These are phyloP conservation scores for Rhodotorula toruloides DNA, from an alignment of 768 basidiomycete species.

Conservation along the genomic window DNA sequence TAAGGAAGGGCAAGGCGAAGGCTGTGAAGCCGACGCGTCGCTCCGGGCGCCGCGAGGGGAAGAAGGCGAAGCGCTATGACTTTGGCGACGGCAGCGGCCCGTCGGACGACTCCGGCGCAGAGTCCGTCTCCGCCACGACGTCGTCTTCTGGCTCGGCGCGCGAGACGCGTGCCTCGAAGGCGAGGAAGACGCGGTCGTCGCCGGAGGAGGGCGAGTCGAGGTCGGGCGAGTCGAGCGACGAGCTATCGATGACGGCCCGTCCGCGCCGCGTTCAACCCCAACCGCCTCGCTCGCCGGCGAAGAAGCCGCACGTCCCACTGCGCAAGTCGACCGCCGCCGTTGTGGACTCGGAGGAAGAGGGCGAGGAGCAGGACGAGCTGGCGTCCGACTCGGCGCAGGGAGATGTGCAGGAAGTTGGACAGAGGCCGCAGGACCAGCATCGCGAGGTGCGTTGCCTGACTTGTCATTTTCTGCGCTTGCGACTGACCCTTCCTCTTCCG, in stretches of 20 bases:
- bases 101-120: not conserved
- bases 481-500: not conserved
- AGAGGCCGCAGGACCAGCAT: slow-evolving; percentile 18
- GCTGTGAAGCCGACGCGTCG: not conserved
- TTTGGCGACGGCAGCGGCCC: slow-evolving; percentile 2
- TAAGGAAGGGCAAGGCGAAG: slow-evolving; percentile 1
- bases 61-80: slow-evolving; percentile 4
- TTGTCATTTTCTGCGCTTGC: not conserved
- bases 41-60: not conserved
- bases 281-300: too few relatives aligned
- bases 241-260: not conserved
- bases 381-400: not conserved
- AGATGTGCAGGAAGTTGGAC: not conserved
- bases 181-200: not conserved
- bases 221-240: slow-evolving; percentile 7
- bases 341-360: not conserved
- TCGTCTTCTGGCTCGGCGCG: not conserved
- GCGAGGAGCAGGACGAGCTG: not conserved
- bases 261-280: too few relatives aligned
- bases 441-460: slow-evolving; percentile 1
- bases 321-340: not conserved
- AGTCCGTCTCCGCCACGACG: not conserved
- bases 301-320: not conserved
- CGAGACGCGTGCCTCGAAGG: not conserved
- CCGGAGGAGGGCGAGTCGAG: not conserved